Base-by-base conservation (phyloP, 2,329 filamentous ascomycete genomes). In the Exophiala calicioides region DNA sequence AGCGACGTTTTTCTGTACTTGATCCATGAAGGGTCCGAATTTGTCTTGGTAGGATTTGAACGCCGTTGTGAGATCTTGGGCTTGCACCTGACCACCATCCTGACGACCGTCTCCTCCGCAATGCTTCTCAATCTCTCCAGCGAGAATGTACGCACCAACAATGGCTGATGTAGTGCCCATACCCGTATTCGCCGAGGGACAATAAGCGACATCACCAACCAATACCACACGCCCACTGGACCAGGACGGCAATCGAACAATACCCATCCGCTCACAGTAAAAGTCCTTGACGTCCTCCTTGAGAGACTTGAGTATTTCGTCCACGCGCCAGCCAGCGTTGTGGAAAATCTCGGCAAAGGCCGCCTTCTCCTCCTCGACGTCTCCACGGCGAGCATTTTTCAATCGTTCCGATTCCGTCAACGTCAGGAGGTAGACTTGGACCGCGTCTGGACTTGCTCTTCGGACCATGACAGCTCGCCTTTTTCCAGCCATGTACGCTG, bases 91-190 rank as follows among this genome's bases (percentile, higher is more conserved):
- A 1, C 35, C 12, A n/a, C n/a, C n/a, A n/a, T n/a, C n/a, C n/a
- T n/a, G n/a, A n/a, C n/a, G n/a, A n/a, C n/a, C n/a, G n/a, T n/a
- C n/a, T n/a, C n/a, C n/a, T n/a, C n/a, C n/a, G n/a, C n/a, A n/a
- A 21, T 63, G 45, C 8, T 51, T 53, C 5, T 41, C 43, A 7
- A 71, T 57, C 44, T 70, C 79, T 2, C 80, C 80, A 0, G 79
- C 79, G 3, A 84, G 65, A 2, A 80, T 62, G 56, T 82, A 83
- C 0, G 77, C 76, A 0, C 67, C 68, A 3, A 64, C 55, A 2
- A 72, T 50, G 10, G 62, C 62, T 2, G 56, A 55, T 2, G 58
- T 67, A 1, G 68, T 70, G 1, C 68, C 69, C 29, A 61, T 52
- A 6, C 66, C 70, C 0, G 59, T 68, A 1, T 62, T 58, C 2